phyloP scores from a whole-genome alignment of 129 eudicot species.

The Rutidosis leptorrhynchoides region DNA sequence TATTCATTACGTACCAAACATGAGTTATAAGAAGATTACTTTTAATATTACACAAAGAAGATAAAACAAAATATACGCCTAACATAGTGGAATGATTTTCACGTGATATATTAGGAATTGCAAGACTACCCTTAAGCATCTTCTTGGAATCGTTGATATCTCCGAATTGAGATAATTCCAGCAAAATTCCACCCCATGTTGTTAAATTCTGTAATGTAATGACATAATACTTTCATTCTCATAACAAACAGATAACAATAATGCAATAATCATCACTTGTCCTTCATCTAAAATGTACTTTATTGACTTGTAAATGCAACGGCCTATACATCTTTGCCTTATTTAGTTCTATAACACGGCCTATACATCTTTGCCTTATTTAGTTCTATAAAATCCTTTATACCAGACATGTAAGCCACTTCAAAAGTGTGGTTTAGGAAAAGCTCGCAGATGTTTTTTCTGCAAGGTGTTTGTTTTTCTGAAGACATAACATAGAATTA shows the following conservation, averaged over 20 bases:
- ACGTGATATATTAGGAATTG: slow-evolving; percentile 10
- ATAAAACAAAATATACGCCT: background rate
- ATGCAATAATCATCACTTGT: background rate
- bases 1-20: slow-evolving; percentile 1
- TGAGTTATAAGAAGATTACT: background rate
- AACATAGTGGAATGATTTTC: slow-evolving; percentile 4
- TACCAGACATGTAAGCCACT: slow-evolving; percentile 5
- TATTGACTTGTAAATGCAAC: background rate
- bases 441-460: too few relatives aligned
- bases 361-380: background rate
- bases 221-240: slow-evolving; percentile 12
- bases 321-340: slow-evolving; percentile 4
- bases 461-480: too few relatives aligned
- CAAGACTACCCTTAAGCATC: slow-evolving; percentile 35
- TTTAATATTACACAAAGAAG: background rate
- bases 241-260: background rate
- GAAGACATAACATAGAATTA: too few relatives aligned
- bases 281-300: background rate
- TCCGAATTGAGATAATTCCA: slow-evolving; percentile 38
- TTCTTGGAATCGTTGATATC: slow-evolving; percentile 35
- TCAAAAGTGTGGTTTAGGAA: background rate
- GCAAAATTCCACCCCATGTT: slow-evolving; percentile 40
- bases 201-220: slow-evolving; percentile 35
- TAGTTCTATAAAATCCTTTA: background rate
- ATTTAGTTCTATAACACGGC: too few relatives aligned